These are phyloP conservation scores for Trichoderma oligosporum DNA, from an alignment of 2,329 filamentous ascomycete species.

Conservation along the genomic window DNA sequence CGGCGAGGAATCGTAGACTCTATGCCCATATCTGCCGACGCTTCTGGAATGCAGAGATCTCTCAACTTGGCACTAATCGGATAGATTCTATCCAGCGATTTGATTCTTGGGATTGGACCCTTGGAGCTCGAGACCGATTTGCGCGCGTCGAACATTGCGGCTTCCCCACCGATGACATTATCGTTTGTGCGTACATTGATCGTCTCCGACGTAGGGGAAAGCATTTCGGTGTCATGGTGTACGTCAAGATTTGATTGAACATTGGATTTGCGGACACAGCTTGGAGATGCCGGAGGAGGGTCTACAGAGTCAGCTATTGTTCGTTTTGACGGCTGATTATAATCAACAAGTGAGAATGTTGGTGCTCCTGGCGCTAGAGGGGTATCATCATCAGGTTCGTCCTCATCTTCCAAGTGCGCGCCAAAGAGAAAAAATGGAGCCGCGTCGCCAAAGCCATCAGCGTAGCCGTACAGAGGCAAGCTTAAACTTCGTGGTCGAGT, in stretches of 20 bases:
- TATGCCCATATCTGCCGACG: conserved; percentile 23
- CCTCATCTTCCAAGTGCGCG: conserved; percentile 28
- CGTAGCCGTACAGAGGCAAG: conserved; percentile 45
- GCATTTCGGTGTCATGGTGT: conserved; percentile 10
- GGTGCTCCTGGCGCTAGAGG: conserved; percentile 23
- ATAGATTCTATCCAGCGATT: conserved; percentile 38
- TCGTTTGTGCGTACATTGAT: conserved; percentile 36
- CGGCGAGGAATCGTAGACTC: conserved; percentile 22
- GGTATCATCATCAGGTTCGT: conserved; percentile 22
- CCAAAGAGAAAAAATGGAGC: conserved; percentile 50
- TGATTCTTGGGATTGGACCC: conserved; percentile 29
- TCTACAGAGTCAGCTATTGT: conserved; percentile 21
- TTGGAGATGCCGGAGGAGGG: conserved; percentile 30
- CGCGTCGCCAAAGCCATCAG: conserved; percentile 42
- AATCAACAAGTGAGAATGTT: conserved; percentile 30
- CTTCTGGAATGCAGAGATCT: conserved; percentile 31
- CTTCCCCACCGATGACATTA: conserved; percentile 39
- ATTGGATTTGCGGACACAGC: conserved; percentile 36
- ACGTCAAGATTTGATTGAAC: conserved; percentile 9
- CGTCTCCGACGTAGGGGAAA: conserved; percentile 34
- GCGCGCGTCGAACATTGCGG: conserved; percentile 38
- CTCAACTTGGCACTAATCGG: conserved; percentile 31
- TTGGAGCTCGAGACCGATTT: conserved; percentile 25
- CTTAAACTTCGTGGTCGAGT: conserved; percentile 47
- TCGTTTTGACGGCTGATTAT: conserved; percentile 24